These are phyloP conservation scores for Mortierella sp. DNA, from an alignment of 371 early-diverging fungal genomes.

Conservation along the genomic window DNA sequence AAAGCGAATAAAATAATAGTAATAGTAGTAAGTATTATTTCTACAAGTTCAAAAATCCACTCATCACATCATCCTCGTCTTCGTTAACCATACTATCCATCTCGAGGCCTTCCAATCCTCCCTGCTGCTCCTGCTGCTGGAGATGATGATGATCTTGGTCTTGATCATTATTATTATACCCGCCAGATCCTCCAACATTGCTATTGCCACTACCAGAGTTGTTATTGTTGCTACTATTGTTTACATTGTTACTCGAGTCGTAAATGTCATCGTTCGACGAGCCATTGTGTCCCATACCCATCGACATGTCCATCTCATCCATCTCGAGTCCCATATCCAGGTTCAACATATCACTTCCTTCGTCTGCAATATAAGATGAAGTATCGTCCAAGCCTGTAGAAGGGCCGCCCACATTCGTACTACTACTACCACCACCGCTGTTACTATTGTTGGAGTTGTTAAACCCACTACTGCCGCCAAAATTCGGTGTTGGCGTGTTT, in stretches of 20 bases:
- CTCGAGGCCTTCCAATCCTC: slow-evolving; percentile 35
- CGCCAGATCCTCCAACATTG: slow-evolving; percentile 4
- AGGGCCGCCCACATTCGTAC: not conserved
- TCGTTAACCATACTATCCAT: slow-evolving; percentile 41
- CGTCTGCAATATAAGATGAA: slow-evolving; percentile 1
- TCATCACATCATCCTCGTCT: slow-evolving; percentile 55
- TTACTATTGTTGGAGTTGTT: not conserved
- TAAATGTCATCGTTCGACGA: slow-evolving; percentile 11
- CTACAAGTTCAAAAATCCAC: slow-evolving; percentile 54
- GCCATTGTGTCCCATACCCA: slow-evolving; percentile 6
- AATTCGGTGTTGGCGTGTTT: not conserved
- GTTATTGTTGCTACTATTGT: not conserved
- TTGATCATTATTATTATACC: slow-evolving; percentile 7
- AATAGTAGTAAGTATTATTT: not conserved
- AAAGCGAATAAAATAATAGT: not conserved
- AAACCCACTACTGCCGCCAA: not conserved
- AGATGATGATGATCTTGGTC: slow-evolving; percentile 6
- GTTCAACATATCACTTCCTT: slow-evolving; percentile 38
- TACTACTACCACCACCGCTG: not conserved
- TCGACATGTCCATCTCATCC: slow-evolving; percentile 14
- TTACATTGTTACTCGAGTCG: not conserved
- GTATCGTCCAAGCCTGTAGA: not conserved
- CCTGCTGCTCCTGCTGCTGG: slow-evolving; percentile 12
- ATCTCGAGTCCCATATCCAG: slow-evolving; percentile 33
- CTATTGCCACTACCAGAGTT: not conserved